phyloP scores from a whole-genome alignment of 2,329 filamentous ascomycete species.

The Zasmidium angulare region DNA sequence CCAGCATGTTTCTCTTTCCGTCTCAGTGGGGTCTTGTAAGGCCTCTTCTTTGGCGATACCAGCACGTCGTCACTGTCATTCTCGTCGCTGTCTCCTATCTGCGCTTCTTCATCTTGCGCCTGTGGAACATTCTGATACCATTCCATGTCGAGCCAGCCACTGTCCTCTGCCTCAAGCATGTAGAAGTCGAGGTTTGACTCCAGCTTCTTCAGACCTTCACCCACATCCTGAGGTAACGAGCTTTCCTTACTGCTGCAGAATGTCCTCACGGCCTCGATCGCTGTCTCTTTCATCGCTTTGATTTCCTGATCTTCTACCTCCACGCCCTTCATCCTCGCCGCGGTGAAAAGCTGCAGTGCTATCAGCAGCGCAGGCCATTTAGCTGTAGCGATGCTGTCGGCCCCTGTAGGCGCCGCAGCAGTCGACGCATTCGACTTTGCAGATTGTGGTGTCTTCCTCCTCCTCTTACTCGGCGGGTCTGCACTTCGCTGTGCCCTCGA shows the following conservation, averaged over 20 bases:
- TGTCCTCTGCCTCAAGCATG: constrained; percentile 22
- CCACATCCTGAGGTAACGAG: constrained; percentile 8
- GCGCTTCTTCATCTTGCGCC: constrained; percentile 43
- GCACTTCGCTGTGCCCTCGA: constrained; percentile 5
- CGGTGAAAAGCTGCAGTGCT: constrained; percentile 15
- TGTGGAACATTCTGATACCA: constrained; percentile 25
- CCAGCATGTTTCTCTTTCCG: constrained; percentile 35
- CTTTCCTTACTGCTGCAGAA: constrained; percentile 1
- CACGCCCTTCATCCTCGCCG: constrained; percentile 14
- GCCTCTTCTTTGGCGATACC: constrained; percentile 9
- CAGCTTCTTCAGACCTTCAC: constrained; percentile 8
- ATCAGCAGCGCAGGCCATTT: constrained; percentile 22
- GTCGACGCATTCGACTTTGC: constrained; percentile 5
- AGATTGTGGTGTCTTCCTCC: constrained; percentile 13
- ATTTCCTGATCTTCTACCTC: constrained; percentile 8
- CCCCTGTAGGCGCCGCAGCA: neutral
- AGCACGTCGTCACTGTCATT: constrained; percentile 11
- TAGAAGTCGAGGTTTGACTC: constrained; percentile 19
- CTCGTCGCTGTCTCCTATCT: constrained; percentile 11
- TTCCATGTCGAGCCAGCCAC: constrained; percentile 26
- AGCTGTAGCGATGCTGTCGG: neutral
- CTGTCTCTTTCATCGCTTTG: constrained; percentile 5
- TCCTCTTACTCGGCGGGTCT: constrained; percentile 8
- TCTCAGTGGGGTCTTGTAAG: constrained; percentile 35
- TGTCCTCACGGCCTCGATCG: constrained; percentile 8